Base-by-base conservation (phyloP, 768 basidiomycete species). In the Mycena kentingensis region DNA sequence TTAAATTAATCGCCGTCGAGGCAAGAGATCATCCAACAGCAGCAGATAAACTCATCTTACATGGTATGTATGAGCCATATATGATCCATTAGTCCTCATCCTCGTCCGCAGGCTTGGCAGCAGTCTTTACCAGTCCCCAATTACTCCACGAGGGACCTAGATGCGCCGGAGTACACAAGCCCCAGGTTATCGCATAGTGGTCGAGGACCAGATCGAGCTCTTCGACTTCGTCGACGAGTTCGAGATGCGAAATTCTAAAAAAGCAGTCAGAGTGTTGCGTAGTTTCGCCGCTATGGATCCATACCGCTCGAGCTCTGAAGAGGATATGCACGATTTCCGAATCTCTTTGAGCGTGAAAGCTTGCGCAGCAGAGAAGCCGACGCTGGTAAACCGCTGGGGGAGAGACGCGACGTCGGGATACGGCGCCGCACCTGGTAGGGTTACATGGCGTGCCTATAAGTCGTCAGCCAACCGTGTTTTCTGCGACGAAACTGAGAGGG, bases 151-250 rank as follows among this genome's bases (percentile, higher is more conserved):
- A 53, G 8, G 16, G 31, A 15, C 22, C 38, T 6, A 25, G 44
- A 7, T 27, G 8, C 8, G 55, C 29, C 3, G 52, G 49, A 10
- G 44, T 32, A 34, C 38, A 60, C 26, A 74, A 42, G 1, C 79
- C 77, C 93, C 93, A 98, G 0, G 87, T 84, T 48, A 98, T 81
- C 13, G 87, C 91, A 67, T 98, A 98, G 65, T 98, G 95, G 2
- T 78, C 77, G 26, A 97, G 73, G 1, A 98, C 89, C 4, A 99
- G 79, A 51, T 94, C 88, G 18, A 99, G 77, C 69, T 98, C 96
- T 68, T 99, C 96, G 8, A 93, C 76, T 69, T 99, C 95, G 64
- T 98, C 96, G 4, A 99, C 78, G 69, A 90, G 78, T 65, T 98
- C 96, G 15, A 97, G 76, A 50, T 71, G 74, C 0, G 88, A 79